Evolutionary conservation across 768 basidiomycete genomes (phyloP), one percentile per base, ranked within the genome.

Genomic region (Mycena rebaudengoi): DNA sequence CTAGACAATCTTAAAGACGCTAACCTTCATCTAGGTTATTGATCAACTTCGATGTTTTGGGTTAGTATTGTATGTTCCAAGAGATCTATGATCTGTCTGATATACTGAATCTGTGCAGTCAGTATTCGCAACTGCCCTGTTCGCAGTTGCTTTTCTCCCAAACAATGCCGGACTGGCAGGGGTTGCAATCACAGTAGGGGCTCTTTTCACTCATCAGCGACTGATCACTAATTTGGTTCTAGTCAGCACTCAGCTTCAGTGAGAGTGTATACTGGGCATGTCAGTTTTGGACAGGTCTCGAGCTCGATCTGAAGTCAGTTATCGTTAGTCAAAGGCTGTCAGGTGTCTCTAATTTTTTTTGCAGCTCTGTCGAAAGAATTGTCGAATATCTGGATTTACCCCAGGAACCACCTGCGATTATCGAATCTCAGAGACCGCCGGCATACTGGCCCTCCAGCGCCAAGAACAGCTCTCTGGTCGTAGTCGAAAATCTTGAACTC

Each of bases 351-450:
- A 29, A 62, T 14, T 4, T 4, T 35, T 55, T 50, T 16, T 5
- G 6, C 51, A 94, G 92, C 78, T 90, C 93, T 7, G 94, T 97
- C 11, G 95, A 98, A 74, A 90, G 96, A 60, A 84, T 96, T 18
- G 88, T 94, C 14, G 95, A 97, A 81, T 97, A 96, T 79, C 86
- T 96, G n/a, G 87, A 92, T 52, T 83, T 98, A 7, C 94, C 94
- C 0, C 93, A 94, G 74, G 95, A 97, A 71, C 91, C 96, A 0
- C 88, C 93, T 3, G 82, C 89, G 0, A 70, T 91, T 60, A 90
- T 95, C 50, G 90, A 94, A 65, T 84, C 84, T 0, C 85, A 84
- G 60, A 86, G 93, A 7, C 90, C 89, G 2, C 96, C 96, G 1
- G 96, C 95, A 0, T 96, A 96, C 71, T 98, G 96, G 96, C 96